Conservation (phyloP, 371 early-diverging fungal genomes). For the Mortierella sp. region DNA sequence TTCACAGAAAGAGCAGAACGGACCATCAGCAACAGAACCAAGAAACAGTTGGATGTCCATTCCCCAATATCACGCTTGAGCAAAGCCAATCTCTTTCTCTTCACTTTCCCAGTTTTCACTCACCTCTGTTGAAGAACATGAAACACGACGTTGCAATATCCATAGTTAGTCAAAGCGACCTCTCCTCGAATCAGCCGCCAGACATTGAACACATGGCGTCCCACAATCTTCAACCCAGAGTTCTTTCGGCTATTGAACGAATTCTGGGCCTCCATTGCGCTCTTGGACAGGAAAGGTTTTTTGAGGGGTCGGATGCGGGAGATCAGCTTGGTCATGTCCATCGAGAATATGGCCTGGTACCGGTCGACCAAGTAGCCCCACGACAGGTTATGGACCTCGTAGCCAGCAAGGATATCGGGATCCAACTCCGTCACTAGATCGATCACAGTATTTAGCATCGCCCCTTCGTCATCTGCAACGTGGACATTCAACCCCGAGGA, state of each 20-base stretch:
- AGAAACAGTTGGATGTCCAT: not conserved
- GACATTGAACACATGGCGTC: conserved; percentile 89
- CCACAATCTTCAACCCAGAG: conserved; percentile 71
- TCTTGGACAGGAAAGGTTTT: conserved; percentile 57
- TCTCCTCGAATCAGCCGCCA: conserved; percentile 88
- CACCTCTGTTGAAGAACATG: conserved; percentile 81
- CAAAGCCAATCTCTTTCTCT: not conserved
- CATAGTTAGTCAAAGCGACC: conserved; percentile 80
- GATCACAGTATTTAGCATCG: conserved; percentile 66
- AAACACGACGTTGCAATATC: conserved; percentile 79
- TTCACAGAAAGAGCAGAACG: not conserved
- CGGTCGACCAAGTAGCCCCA: conserved; percentile 93
- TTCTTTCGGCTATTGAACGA: conserved; percentile 61
- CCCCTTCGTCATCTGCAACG: conserved; percentile 60
- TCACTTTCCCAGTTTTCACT: not conserved
- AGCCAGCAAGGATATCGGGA: conserved; percentile 91
- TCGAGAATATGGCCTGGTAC: conserved; percentile 24
- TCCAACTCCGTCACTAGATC: conserved; percentile 71
- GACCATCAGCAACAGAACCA: not conserved
- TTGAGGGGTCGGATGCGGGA: conserved; percentile 22
- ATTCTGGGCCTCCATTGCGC: conserved; percentile 37
- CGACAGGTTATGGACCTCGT: conserved; percentile 85
- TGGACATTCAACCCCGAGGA: conserved; percentile 27
- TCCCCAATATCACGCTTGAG: too few relatives aligned
- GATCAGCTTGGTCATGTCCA: conserved; percentile 50